Evolutionary conservation across 805 yeast species (phyloP), one percentile per base, ranked within the genome.

Genomic region (Sporopachydermia lactativora): DNA sequence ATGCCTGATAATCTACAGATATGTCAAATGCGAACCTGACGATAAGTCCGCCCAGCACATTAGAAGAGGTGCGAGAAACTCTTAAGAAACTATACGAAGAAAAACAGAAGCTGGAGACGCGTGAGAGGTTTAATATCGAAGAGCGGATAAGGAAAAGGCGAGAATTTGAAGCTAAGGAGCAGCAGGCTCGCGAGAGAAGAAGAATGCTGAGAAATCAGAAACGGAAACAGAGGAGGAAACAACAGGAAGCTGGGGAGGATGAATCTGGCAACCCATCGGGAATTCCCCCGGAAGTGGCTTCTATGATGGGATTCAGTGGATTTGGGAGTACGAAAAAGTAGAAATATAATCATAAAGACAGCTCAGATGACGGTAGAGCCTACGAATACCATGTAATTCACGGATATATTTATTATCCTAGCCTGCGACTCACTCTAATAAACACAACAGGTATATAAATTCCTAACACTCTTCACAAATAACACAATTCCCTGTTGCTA

Each of bases 31-130:
- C 31, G 13, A 24, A 24, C n/a, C 8, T 24, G n/a, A 24, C 31
- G n/a, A 24, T 24, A 24, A 24, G 31, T n/a, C 8, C 31, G n/a
- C 31, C 31, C 8, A 24, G 31, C n/a, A 24, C 31, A 24, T 24
- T 24, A 24, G n/a, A n/a, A 24, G 31, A 24, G n/a, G 31, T 24
- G n/a, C 8, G n/a, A 24, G 31, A 24, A 24, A n/a, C 31, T n/a
- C n/a, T 24, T 8, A 24, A 24, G 56, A 38, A 41, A 5, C 19
- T 55, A 8, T 58, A 57, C 39, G 49, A 47, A 17, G 59, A 65
- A 36, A 61, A 60, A 11, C 39, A 54, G 24, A 50, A 55, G 3
- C 5, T 17, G 3, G 52, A 57, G 18, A 36, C 31, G n/a, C 31
- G n/a, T 8, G 16, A n/a, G 11, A 19, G 15, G 14, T 14, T 13